Percentiles rank a stretch among this genome's conserved stretches.
phyloP scores from a whole-genome alignment of 2,329 filamentous ascomycete species.

The Colletotrichum ledebouriae region DNA sequence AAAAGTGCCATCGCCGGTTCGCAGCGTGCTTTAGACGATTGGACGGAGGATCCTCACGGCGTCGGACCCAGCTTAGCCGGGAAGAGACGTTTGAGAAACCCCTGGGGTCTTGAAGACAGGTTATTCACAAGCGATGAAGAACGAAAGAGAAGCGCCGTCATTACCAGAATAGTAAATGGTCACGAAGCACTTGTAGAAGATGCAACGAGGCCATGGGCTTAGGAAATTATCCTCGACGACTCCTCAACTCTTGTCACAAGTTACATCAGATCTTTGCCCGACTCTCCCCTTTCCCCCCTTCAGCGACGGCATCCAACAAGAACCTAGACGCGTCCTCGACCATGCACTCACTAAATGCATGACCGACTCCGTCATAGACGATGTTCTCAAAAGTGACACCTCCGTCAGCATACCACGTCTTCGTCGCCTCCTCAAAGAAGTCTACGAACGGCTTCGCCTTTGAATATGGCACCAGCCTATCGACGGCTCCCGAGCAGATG shows the following conservation, averaged over 20 bases:
- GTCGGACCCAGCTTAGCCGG: conserved; percentile 57
- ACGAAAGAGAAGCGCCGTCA: conserved; percentile 54
- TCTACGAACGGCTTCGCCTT: conserved; percentile 71
- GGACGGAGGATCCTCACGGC: conserved; percentile 67
- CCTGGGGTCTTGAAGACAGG: conserved; percentile 60
- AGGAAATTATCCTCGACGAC: neutral
- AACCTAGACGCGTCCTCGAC: conserved; percentile 74
- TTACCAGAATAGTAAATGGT: conserved; percentile 51
- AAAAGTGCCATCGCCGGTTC: conserved; percentile 58
- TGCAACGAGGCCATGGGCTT: conserved; percentile 57
- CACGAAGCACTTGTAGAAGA: conserved; percentile 58
- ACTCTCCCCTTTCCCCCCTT: conserved; percentile 45
- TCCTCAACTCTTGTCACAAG: too few species aligned
- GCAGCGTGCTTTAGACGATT: conserved; percentile 59
- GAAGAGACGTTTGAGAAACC: conserved; percentile 65
- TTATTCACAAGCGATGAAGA: conserved; percentile 57
- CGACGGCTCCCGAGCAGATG: conserved; percentile 73
- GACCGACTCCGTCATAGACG: conserved; percentile 77
- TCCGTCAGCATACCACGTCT: conserved; percentile 67
- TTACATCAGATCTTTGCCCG: conserved; percentile 48
- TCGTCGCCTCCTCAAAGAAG: conserved; percentile 69
- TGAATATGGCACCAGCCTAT: conserved; percentile 80
- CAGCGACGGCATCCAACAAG: conserved; percentile 63
- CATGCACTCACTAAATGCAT: conserved; percentile 79
- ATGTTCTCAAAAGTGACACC: conserved; percentile 72